Conservation (phyloP, 208 protist genomes). For the Leishmania lainsoni region DNA sequence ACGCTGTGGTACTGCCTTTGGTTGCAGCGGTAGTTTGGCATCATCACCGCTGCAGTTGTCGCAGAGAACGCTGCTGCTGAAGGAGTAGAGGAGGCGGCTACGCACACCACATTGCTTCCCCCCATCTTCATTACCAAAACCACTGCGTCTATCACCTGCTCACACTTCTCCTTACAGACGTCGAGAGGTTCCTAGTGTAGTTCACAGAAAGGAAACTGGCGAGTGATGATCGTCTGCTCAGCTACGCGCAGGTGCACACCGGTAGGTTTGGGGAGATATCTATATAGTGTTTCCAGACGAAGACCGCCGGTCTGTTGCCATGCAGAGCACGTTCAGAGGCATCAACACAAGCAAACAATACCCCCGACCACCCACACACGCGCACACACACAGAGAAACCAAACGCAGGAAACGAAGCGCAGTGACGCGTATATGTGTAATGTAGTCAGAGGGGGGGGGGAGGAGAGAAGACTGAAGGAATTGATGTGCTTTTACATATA, state of each 20-base stretch:
- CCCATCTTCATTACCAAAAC: background rate
- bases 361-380: background rate
- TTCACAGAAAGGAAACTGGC: background rate
- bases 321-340: background rate
- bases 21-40: conserved; percentile 24
- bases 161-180: background rate
- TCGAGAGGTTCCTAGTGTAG: background rate
- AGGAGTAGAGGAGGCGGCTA: background rate
- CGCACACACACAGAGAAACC: background rate
- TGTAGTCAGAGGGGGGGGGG: background rate
- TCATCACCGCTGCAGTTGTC: background rate
- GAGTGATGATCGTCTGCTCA: background rate
- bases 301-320: background rate
- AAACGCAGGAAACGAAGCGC: background rate
- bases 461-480: no score
- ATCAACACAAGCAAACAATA: background rate
- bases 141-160: background rate
- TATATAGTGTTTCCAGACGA: background rate
- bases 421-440: background rate
- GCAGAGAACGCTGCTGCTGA: background rate
- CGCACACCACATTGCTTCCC: background rate
- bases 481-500: background rate
- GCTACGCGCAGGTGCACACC: background rate
- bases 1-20: conserved; percentile 34
- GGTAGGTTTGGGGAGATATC: no score